phyloP scores from a whole-genome alignment of 257 asterid genomes.

The Nicotiana undulata region DNA sequence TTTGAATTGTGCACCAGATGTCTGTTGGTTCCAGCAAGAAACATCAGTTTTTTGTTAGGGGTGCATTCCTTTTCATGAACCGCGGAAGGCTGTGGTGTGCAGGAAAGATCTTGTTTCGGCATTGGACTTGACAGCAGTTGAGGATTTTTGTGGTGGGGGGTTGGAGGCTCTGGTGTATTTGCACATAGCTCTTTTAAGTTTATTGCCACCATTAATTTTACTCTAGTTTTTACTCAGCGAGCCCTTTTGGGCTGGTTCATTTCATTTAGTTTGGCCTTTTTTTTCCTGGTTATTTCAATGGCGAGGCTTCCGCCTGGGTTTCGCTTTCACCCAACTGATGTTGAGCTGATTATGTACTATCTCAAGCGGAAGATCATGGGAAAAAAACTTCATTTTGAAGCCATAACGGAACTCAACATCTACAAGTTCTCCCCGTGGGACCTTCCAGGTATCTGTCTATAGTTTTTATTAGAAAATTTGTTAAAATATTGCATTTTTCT shows the following conservation, averaged over 20 bases:
- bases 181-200: slow-evolving; percentile 2
- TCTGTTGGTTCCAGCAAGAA: slow-evolving; percentile 76
- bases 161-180: slow-evolving; percentile 15
- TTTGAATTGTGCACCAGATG: slow-evolving; percentile 72
- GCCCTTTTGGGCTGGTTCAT: slow-evolving; percentile 12
- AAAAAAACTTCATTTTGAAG: slow-evolving; percentile 50
- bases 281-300: slow-evolving; percentile 18
- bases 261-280: slow-evolving; percentile 10
- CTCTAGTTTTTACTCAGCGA: neutral
- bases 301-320: slow-evolving; percentile 76
- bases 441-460: slow-evolving; percentile 61
- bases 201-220: neutral
- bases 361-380: slow-evolving; percentile 71
- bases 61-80: slow-evolving; percentile 65
- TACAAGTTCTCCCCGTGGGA: slow-evolving; percentile 78
- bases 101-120: slow-evolving; percentile 53
- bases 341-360: slow-evolving; percentile 66
- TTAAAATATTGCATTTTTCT: neutral
- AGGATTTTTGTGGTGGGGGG: slow-evolving; percentile 9
- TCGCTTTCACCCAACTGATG: slow-evolving; percentile 89
- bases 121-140: slow-evolving; percentile 67
- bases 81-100: slow-evolving; percentile 68
- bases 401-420: slow-evolving; percentile 75
- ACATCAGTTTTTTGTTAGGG: slow-evolving; percentile 51
- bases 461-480: neutral